Percentiles rank a stretch among this genome's conserved stretches.
Evolutionary conservation across 768 basidiomycete genomes (phyloP).

Genomic region (Russula olivacea): DNA sequence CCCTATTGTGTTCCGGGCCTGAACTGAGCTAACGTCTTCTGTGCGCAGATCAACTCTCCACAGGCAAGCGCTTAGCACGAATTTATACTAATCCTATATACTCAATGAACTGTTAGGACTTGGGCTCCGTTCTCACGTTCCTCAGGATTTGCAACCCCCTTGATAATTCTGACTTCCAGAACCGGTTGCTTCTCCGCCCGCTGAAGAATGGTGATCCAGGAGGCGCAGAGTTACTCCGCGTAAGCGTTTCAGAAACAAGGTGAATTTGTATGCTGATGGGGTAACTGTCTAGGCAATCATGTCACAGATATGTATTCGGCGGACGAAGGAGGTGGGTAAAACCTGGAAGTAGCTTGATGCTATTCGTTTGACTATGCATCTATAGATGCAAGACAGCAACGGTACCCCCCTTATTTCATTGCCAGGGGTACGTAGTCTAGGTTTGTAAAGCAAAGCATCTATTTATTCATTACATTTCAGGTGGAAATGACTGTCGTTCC

Average conservation of each 20-base stretch:
- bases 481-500: slow-evolving; percentile 75
- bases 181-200: slow-evolving; percentile 70
- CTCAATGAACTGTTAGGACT: slow-evolving; percentile 49
- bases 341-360: background rate
- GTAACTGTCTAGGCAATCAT: slow-evolving; percentile 53
- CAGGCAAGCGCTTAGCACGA: slow-evolving; percentile 36
- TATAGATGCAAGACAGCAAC: slow-evolving; percentile 74
- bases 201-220: slow-evolving; percentile 59
- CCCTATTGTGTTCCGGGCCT: slow-evolving; percentile 8
- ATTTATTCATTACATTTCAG: slow-evolving; percentile 31
- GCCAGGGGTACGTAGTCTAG: slow-evolving; percentile 35
- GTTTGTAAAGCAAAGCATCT: slow-evolving; percentile 38
- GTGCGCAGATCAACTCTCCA: slow-evolving; percentile 67
- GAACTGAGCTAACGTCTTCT: background rate
- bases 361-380: slow-evolving; percentile 2
- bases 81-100: background rate
- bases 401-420: slow-evolving; percentile 71
- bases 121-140: slow-evolving; percentile 82
- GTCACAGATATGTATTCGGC: slow-evolving; percentile 70
- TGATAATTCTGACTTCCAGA: slow-evolving; percentile 79
- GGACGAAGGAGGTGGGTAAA: slow-evolving; percentile 66
- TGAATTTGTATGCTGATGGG: background rate
- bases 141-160: slow-evolving; percentile 80
- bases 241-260: slow-evolving; percentile 30
- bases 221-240: slow-evolving; percentile 67